Evolutionary conservation across 805 yeast species (phyloP), one percentile per base, ranked within the genome.

Genomic region (Myxozyma monticola): DNA sequence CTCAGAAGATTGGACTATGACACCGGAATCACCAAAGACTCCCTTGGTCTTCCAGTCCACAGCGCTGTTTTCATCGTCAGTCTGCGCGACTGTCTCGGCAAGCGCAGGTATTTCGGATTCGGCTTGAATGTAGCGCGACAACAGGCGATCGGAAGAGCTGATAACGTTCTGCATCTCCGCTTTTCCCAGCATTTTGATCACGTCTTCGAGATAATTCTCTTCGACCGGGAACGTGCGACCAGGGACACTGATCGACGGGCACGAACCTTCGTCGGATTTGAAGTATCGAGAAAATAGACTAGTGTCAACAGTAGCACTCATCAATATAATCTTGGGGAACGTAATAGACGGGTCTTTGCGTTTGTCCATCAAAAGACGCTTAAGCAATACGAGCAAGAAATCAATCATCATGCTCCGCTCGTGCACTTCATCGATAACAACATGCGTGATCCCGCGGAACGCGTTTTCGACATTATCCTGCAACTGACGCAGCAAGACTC

Each of bases 171-270:
- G 22, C 21, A 24, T 9, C 29, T 44, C 42, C 18, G 69, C 69
- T 29, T 89, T 68, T 14, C 45, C 51, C 3, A 41, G 7, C 15
- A 15, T 24, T 12, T 41, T 20, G 6, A 28, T 3, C 7, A 88
- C 73, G 10, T 79, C 79, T 48, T 86, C 93, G 53, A 93, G 73
- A 61, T 79, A 90, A 51, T 69, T 71, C 63, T 88, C 96, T 46
- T 79, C 65, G 28, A 91, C 95, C 0, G 99, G 98, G 67, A 85
- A 93, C 0, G 98, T 91, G 58, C 98, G 75, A 0, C 99, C 99
- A 58, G 84, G 87, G 52, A 91, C 88, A 63, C 88, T 96, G 34
- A 84, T 75, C 53, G 84, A 85, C 14, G 83, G 81, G 17, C 80
- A 65, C 2, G 68, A 68, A 2, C 68, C 17, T 9, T 18, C 31